Conservation (phyloP, 2,329 filamentous ascomycete genomes). For the Claviceps maximensis region DNA sequence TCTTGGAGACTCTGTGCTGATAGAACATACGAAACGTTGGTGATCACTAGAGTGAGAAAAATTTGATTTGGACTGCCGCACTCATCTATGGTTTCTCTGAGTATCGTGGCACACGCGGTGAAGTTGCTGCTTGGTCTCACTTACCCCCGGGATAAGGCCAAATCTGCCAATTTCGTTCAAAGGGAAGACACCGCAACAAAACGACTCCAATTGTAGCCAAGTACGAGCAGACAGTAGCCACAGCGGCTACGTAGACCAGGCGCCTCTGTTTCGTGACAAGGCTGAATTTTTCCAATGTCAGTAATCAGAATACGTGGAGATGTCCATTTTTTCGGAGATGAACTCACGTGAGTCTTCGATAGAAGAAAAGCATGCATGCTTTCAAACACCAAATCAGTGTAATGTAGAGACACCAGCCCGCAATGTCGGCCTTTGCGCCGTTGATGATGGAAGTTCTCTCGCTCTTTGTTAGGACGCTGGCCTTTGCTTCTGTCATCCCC, state of each 20-base stretch:
- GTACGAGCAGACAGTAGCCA: slow-evolving; percentile 8
- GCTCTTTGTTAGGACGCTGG: slow-evolving; percentile 6
- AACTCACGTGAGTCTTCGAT: slow-evolving; percentile 24
- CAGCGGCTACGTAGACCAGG: slow-evolving; percentile 10
- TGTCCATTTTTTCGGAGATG: neutral
- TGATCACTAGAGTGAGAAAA: slow-evolving; percentile 11
- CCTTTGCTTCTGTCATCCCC: slow-evolving; percentile 11
- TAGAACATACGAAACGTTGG: slow-evolving; percentile 11
- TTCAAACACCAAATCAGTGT: slow-evolving; percentile 27
- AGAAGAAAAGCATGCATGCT: slow-evolving; percentile 25
- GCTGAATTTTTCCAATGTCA: slow-evolving; percentile 1
- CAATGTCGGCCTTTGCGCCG: slow-evolving; percentile 12
- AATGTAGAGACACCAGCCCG: slow-evolving; percentile 24
- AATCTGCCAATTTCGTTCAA: slow-evolving; percentile 14
- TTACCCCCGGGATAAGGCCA: slow-evolving; percentile 13
- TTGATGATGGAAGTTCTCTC: slow-evolving; percentile 9
- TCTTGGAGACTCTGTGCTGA: neutral
- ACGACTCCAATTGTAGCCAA: slow-evolving; percentile 12
- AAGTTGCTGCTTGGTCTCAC: neutral
- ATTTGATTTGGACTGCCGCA: slow-evolving; percentile 11
- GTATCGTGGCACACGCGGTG: neutral
- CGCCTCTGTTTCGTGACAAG: slow-evolving; percentile 11
- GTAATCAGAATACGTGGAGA: too few relatives aligned
- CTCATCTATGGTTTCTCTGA: slow-evolving; percentile 6
- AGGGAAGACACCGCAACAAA: slow-evolving; percentile 10